A percentile compares a stretch with the other conserved stretches of the same genome.
These are phyloP conservation scores for Chiua virens DNA, from an alignment of 768 basidiomycete genomes.

Conservation along the genomic window DNA sequence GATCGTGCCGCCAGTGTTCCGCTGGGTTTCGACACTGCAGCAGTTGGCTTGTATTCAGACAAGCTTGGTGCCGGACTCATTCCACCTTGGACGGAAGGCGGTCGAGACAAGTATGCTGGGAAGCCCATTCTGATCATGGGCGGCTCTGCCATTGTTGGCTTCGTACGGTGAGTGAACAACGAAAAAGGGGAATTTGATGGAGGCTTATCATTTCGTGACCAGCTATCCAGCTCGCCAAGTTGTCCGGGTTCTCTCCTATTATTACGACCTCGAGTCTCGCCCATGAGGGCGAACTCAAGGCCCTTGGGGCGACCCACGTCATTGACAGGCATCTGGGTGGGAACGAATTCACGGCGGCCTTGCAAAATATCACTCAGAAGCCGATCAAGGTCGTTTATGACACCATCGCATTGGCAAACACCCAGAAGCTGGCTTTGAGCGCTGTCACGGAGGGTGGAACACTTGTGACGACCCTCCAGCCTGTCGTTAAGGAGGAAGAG, in stretches of 20 bases:
- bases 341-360: constrained; percentile 11
- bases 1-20: constrained; percentile 50
- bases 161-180: constrained; percentile 37
- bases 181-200: background rate
- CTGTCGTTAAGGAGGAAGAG: constrained; percentile 22
- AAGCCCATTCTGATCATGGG: constrained; percentile 48
- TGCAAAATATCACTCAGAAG: constrained; percentile 26
- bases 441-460: constrained; percentile 34
- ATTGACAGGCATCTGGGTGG: constrained; percentile 31
- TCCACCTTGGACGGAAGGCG: constrained; percentile 35
- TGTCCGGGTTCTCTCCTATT: constrained; percentile 42
- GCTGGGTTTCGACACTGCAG: constrained; percentile 45
- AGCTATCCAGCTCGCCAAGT: constrained; percentile 42
- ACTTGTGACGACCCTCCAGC: constrained; percentile 29
- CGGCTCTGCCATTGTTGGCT: constrained; percentile 50
- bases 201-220: constrained; percentile 1
- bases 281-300: constrained; percentile 32
- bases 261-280: constrained; percentile 38
- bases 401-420: constrained; percentile 31
- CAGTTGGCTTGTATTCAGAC: constrained; percentile 44
- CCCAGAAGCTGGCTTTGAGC: constrained; percentile 35
- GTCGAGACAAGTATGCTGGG: constrained; percentile 37
- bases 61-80: constrained; percentile 39
- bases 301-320: constrained; percentile 41
- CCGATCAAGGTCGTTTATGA: constrained; percentile 30